phyloP scores from a whole-genome alignment of 2,329 filamentous ascomycete species.

The Xylogone sp. region DNA sequence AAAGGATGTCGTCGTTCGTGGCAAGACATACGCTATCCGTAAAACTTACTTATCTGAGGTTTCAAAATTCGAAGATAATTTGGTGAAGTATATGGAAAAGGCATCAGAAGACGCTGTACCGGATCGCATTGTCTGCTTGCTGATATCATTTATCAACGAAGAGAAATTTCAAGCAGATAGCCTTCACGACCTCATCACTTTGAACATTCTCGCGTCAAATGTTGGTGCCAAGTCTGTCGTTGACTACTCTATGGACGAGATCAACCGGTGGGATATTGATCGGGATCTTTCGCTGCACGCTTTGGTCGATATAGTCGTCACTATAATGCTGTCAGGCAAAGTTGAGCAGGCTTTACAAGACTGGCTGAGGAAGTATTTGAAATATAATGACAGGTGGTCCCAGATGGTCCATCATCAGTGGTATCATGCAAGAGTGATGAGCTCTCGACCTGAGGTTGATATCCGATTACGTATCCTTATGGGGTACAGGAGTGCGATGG shows the following conservation, averaged over 20 bases:
- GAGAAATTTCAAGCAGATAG: slow-evolving; percentile 12
- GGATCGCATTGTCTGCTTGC: slow-evolving; percentile 14
- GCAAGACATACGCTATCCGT: slow-evolving; percentile 18
- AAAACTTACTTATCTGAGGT: slow-evolving; percentile 18
- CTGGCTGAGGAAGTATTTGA: slow-evolving; percentile 17
- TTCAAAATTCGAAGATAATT: slow-evolving; percentile 21
- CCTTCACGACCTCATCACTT: slow-evolving; percentile 19
- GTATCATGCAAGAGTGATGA: background rate
- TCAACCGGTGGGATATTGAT: slow-evolving; percentile 13
- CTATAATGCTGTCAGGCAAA: slow-evolving; percentile 14
- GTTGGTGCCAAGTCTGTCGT: slow-evolving; percentile 14
- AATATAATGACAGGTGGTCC: background rate
- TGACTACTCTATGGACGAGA: slow-evolving; percentile 10
- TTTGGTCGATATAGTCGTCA: slow-evolving; percentile 11
- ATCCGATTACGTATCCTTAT: slow-evolving; percentile 10
- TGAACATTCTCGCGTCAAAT: slow-evolving; percentile 18
- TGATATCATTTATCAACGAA: slow-evolving; percentile 23
- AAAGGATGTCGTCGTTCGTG: slow-evolving; percentile 21
- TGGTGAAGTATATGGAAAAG: slow-evolving; percentile 19
- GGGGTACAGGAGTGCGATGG: slow-evolving; percentile 6
- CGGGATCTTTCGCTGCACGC: background rate
- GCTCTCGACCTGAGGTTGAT: slow-evolving; percentile 6
- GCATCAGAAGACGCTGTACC: slow-evolving; percentile 21
- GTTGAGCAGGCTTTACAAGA: slow-evolving; percentile 18
- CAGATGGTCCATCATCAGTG: too few species aligned